Evolutionary conservation across 805 yeast genomes (phyloP).

Genomic region (Lipomyces chichibuensis): DNA sequence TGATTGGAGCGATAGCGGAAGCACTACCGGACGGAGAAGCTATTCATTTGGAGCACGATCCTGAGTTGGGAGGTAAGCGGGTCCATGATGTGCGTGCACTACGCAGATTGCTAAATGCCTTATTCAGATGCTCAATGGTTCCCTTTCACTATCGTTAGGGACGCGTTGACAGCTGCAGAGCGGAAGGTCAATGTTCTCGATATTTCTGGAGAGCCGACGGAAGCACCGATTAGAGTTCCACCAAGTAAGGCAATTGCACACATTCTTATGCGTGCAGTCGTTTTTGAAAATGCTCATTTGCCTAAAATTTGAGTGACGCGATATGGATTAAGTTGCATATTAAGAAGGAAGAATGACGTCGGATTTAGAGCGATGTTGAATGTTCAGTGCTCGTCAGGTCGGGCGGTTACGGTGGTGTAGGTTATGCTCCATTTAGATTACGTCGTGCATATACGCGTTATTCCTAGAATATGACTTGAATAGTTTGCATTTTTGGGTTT

Average conservation of each 20-base stretch:
- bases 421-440: not conserved
- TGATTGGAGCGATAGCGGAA: slow-evolving; percentile 93
- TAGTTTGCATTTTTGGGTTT: no score
- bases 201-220: slow-evolving; percentile 16
- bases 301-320: slow-evolving; percentile 19
- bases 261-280: slow-evolving; percentile 34
- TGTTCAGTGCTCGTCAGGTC: not conserved
- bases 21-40: slow-evolving; percentile 64
- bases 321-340: not conserved
- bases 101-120: not conserved
- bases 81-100: not conserved
- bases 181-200: slow-evolving; percentile 23
- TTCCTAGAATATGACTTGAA: no score
- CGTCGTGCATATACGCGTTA: no score
- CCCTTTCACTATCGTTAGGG: slow-evolving; percentile 55
- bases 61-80: slow-evolving; percentile 58
- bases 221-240: slow-evolving; percentile 33
- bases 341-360: not conserved
- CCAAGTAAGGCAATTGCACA: slow-evolving; percentile 37
- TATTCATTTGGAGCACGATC: slow-evolving; percentile 77
- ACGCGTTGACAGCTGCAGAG: slow-evolving; percentile 43
- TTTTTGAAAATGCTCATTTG: slow-evolving; percentile 32
- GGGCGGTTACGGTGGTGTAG: not conserved
- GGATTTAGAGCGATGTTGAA: not conserved
- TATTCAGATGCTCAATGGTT: slow-evolving; percentile 81